Base-by-base conservation (phyloP, 2,329 filamentous ascomycete genomes). In the Fusarium secorum region DNA sequence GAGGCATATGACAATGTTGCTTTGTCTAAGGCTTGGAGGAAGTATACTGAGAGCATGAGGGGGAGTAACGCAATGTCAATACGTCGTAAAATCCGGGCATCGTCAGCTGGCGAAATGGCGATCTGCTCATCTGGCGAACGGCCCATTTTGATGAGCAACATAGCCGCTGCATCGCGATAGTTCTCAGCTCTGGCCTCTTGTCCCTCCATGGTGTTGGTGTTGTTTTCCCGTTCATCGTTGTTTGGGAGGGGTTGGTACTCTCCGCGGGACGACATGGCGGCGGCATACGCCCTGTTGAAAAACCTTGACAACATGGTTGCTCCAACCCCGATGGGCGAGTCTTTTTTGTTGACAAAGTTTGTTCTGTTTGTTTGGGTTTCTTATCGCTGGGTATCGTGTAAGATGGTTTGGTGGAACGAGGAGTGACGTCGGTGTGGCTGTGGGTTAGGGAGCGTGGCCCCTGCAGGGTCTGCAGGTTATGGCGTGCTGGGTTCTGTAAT, bases 21-120 rank as follows among this genome's bases (percentile, higher is more conserved):
- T 77, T 91, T 91, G 79, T 91, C 89, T 10, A 90, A 81, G 15
- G 85, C 85, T 69, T 91, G 89, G 1, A 91, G 82, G 74, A 88
- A 90, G 78, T 91, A 91, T 24, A 90, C 87, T 11, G 83, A 83
- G 15, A 90, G 80, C 62, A 91, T 85, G 54, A 85, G 76, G 3
- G 81, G 78, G 11, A 84, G 78, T 28, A 85, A 77, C 13, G 80
- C 80, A 30, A 78, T 60, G 73, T 85, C 83, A 65, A 84, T 84
- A 39, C 76, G 77, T 10, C 80, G 76, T 13, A 82, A 76, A 49
- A 82, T 75, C 36, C 79, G 78, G 7, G 75, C 74, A 45, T 81
- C 75, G 51, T 82, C 79, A 46, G 75, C 77, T 8, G 80, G 73
- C 0, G 79, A 77, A 28, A 82, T 66, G 48, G 66, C 51, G 48